Conservation (phyloP, 805 yeast genomes). For the Wickerhamomyces xylosicus region DNA sequence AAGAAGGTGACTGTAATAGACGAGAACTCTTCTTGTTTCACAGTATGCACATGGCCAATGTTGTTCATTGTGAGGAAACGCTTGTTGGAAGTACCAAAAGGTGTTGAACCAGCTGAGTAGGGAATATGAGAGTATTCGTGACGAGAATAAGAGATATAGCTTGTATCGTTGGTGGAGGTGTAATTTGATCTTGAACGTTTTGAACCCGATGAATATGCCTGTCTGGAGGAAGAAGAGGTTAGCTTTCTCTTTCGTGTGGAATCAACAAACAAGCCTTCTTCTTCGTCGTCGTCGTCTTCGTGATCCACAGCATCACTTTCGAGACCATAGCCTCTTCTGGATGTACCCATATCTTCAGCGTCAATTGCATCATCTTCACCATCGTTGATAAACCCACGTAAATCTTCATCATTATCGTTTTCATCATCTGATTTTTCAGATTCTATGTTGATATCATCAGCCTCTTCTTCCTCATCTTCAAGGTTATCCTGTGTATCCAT, state of each 20-base stretch:
- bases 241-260: constrained; percentile 4
- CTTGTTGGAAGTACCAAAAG: constrained; percentile 49
- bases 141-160: no score
- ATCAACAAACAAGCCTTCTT: neutral
- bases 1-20: constrained; percentile 84
- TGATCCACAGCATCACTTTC: constrained; percentile 53
- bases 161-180: neutral
- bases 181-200: neutral
- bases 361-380: constrained; percentile 44
- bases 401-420: constrained; percentile 17
- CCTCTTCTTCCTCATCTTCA: constrained; percentile 16
- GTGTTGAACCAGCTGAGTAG: constrained; percentile 82
- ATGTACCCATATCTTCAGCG: neutral
- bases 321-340: constrained; percentile 15
- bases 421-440: constrained; percentile 16
- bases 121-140: constrained; percentile 28
- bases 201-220: neutral
- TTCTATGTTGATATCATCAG: constrained; percentile 18
- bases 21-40: constrained; percentile 43
- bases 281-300: neutral
- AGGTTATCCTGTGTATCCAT: constrained; percentile 21
- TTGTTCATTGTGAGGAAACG: constrained; percentile 75
- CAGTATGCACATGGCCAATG: constrained; percentile 76
- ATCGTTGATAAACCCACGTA: constrained; percentile 29
- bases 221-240: neutral